Evolutionary conservation across 2,329 filamentous ascomycete species (phyloP), one percentile per base, ranked within the genome.

Genomic region (Bisporella sp.): DNA sequence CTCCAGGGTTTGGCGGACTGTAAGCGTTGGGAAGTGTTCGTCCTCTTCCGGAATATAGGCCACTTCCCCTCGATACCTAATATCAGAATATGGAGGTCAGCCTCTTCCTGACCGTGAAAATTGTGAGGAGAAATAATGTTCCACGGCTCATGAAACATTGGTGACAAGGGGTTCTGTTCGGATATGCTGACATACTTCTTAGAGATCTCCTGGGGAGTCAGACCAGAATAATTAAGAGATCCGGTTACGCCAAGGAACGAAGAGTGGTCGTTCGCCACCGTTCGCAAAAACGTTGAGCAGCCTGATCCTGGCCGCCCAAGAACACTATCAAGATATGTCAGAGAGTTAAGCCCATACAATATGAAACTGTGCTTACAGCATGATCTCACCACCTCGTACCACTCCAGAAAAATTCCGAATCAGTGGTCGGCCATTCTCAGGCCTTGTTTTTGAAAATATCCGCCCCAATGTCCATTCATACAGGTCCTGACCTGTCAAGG

Each of bases 21-120:
- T 88, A 11, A 93, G 71, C 29, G 87, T 82, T 0, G 87, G 83
- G 57, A 89, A 91, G 63, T 91, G 87, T 45, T 84, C 76, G 61
- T 89, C 85, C 35, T 78, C 28, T 68, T 92, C 87, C 37, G 88
- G 82, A 56, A 89, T 89, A 65, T 92, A 91, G 12, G 87, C 71
- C 1, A 84, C 73, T 66, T 81, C 82, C 13, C 82, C 82, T 50
- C 77, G 76, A 60, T 84, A 21, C 21, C 21, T 21, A 21, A 21
- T 21, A 21, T 21, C 21, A 21, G 21, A 21, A 21, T 3, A 21
- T 21, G 21, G 21, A 21, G 21, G 21, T 21, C 21, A 21, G 21
- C 3, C 21, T 21, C 21, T 21, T 21, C 21, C 2, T 21, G 21
- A 21, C 21, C 21, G 21, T 21, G 3, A 21, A 21, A 21, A 21